Evolutionary conservation across 495 filamentous ascomycete species (phyloP), one percentile per base, ranked within the genome.

Genomic region (Aspergillus egyptiacus): DNA sequence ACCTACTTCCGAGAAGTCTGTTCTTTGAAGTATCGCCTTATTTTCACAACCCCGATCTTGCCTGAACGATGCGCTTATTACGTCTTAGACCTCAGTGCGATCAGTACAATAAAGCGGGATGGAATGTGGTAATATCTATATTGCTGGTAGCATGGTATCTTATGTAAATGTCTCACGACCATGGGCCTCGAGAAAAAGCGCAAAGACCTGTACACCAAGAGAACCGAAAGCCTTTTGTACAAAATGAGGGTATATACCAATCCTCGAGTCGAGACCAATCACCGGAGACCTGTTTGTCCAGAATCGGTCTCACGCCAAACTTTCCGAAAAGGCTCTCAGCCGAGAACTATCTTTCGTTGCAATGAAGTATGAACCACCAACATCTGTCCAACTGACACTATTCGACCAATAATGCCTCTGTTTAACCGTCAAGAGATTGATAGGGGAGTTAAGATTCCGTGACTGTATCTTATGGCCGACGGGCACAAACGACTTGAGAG

Each of bases 321-420:
- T 63, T 20, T 77, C 70, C 33, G 62, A 63, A 56, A 78, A 78
- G 1, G 66, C 65, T 36, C 71, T 73, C 45, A 79, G 58, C 33
- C 65, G 64, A 18, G 72, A 72, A 54, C 77, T 77, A 53, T 95
- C 89, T 68, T 90, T 94, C 8, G 78, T 91, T 36, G 90, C 87
- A 53, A 97, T 85, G 57, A 83, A 95, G 59, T 90, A 98, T 38
- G 80, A 81, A 32, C 89, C 94, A 18, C 82, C 79, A 48, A 82
- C 79, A 56, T 85, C 82, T 2, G 87, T 94, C 93, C 93, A 98
- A 65, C 90, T 96, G 51, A 98, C 93, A 57, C 80, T 83, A 32
- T 82, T 80, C 22, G 83, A 84, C 58, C 83, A 91, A 57, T 94
- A 96, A 37, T 84, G 77, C 56, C 80, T 78, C 56, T 85, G 73